Evolutionary conservation across 257 asterid genomes (phyloP), one percentile per base, ranked within the genome.

Genomic region (Solanum pinnatisectum): DNA sequence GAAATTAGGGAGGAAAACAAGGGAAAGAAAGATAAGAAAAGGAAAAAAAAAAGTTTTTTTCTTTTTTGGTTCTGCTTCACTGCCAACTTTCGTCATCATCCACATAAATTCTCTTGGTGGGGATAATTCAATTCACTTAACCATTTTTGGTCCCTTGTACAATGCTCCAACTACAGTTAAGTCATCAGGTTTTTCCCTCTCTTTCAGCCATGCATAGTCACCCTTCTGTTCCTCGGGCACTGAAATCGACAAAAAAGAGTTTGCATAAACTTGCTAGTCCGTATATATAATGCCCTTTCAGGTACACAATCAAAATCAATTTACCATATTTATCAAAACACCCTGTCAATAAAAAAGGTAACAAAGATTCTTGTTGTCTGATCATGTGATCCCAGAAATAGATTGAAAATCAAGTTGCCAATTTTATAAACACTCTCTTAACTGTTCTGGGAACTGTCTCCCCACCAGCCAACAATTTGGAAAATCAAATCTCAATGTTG

Each of bases 111-210:
- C 35, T 35, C 14, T 27, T 25, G 86, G 65, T 49, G 72, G 32
- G 16, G 30, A 20, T 2, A 18, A 36, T 60, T 56, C 65, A 87
- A 92, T 18, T 94, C 74, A 71, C 92, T 86, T 35, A 8, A 88
- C 60, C 85, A 96, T 93, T 89, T 92, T 93, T 18, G 98, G 98
- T 59, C 98, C 98, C 6, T 85, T 92, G 91, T 95, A 96, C 42
- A 88, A 11, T 6, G 91, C 90, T 60, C 96, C 97, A 22, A 94
- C 94, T 27, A 96, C 89, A 0, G 70, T 81, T 6, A 93, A 91
- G 16, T 95, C 98, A 71, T 93, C 93, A 0, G 98, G 99, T 86
- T 65, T 92, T 56, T 95, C 99, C 91, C 95, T 92, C 90, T 95
- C 98, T 92, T 90, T 88, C 67, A 96, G 97, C 99, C 98, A 96